These are phyloP conservation scores for Beauveria brongniartii DNA, from an alignment of 2,329 filamentous ascomycete genomes.

Conservation along the genomic window DNA sequence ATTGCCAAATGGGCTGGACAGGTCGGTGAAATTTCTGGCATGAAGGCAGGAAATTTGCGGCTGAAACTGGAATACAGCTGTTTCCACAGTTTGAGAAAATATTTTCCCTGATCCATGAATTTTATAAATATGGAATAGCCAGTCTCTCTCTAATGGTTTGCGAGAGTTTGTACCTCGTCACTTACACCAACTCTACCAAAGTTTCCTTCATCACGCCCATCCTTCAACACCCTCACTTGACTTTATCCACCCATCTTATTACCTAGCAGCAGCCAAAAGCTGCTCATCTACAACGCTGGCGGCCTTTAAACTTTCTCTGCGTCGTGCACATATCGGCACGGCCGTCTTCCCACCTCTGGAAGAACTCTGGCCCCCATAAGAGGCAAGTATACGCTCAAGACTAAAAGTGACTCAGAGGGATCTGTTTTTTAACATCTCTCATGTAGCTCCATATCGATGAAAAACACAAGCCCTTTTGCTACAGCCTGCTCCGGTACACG, in stretches of 20 bases:
- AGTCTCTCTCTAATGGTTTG: no score
- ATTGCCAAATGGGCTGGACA: not conserved
- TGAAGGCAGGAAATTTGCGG: not conserved
- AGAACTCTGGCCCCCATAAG: conserved; percentile 13
- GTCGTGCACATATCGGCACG: conserved; percentile 3
- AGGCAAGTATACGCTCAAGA: conserved; percentile 4
- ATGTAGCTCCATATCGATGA: not conserved
- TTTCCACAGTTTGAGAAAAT: not conserved
- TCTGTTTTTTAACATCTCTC: not conserved
- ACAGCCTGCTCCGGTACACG: not conserved
- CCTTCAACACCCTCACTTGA: not conserved
- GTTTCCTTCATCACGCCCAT: not conserved
- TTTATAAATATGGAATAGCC: not conserved
- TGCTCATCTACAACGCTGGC: conserved; percentile 12
- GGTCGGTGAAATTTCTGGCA: not conserved
- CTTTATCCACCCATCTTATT: not conserved
- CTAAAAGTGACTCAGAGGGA: not conserved
- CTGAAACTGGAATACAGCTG: no score
- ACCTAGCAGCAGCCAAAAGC: not conserved
- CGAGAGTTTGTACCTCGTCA: not conserved
- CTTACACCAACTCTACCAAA: not conserved
- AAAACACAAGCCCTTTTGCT: not conserved
- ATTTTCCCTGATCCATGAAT: not conserved
- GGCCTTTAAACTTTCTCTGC: not conserved
- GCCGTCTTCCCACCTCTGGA: conserved; percentile 10